A percentile compares a stretch with the other conserved stretches of the same genome.
Evolutionary conservation across 2,329 filamentous ascomycete genomes (phyloP).

Genomic region (Trichoderma citrinoviride): DNA sequence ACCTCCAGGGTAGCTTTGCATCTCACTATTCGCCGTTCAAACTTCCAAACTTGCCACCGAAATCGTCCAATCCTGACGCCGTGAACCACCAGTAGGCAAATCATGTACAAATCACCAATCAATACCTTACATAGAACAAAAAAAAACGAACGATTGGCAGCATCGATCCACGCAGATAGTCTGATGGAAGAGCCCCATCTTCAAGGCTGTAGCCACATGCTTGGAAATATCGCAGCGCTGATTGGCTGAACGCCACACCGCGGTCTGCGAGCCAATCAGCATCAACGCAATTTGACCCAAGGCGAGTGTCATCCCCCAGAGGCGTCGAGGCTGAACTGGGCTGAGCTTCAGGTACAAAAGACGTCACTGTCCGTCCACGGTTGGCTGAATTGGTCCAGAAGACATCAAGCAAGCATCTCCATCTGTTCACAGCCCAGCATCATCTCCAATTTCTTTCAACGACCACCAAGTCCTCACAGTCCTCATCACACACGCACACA

Average conservation of each 20-base stretch:
- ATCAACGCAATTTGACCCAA: constrained; percentile 1
- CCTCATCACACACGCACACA: background rate
- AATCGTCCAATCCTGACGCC: background rate
- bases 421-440: background rate
- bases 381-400: background rate
- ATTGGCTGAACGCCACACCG: constrained; percentile 18
- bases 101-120: background rate
- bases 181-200: background rate
- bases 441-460: background rate
- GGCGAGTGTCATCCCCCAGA: constrained; percentile 7
- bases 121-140: too few relatives aligned
- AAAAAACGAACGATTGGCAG: background rate
- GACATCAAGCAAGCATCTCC: background rate
- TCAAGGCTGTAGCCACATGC: constrained; percentile 12
- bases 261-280: constrained; percentile 19
- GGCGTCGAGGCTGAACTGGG: background rate
- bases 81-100: background rate
- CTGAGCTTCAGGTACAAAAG: constrained; percentile 23
- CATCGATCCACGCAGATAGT: background rate
- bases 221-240: constrained; percentile 23
- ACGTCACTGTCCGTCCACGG: constrained; percentile 14
- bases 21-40: background rate
- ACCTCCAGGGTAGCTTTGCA: background rate
- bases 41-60: background rate
- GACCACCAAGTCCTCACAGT: background rate